A percentile compares a stretch with the other conserved stretches of the same genome.
These are phyloP conservation scores for Kockovaella imperatae DNA, from an alignment of 768 basidiomycete species.

Conservation along the genomic window DNA sequence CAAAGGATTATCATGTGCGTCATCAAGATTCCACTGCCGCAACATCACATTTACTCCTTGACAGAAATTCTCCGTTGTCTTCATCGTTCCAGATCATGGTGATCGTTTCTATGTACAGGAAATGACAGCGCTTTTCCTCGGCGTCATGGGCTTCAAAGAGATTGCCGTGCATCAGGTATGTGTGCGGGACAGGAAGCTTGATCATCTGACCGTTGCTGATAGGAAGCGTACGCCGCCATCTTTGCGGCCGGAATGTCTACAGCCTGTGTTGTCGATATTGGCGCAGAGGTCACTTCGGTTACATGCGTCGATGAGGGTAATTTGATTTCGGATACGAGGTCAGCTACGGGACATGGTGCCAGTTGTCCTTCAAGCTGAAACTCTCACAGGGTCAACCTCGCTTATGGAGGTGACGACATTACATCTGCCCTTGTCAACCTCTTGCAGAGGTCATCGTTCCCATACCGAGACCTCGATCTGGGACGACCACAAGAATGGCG, in stretches of 20 bases:
- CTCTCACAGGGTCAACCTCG: constrained; percentile 51
- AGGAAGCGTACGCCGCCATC: constrained; percentile 89
- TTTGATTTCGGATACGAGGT: constrained; percentile 81
- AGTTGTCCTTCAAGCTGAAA: constrained; percentile 2
- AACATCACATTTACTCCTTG: background rate
- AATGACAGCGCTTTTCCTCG: constrained; percentile 62
- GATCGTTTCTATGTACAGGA: constrained; percentile 76
- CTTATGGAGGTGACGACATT: constrained; percentile 90
- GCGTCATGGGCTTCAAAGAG: constrained; percentile 84
- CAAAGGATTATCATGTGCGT: constrained; percentile 30
- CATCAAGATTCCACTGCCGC: background rate
- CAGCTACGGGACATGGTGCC: constrained; percentile 10
- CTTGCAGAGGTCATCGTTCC: constrained; percentile 71
- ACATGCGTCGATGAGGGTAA: constrained; percentile 93
- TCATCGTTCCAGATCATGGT: constrained; percentile 88
- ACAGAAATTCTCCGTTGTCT: constrained; percentile 75
- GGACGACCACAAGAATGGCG: constrained; percentile 74
- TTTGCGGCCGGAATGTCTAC: constrained; percentile 91
- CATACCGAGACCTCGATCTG: constrained; percentile 76
- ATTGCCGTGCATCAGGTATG: constrained; percentile 81
- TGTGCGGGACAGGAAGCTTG: background rate
- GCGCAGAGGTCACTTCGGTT: constrained; percentile 71
- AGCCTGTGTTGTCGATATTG: constrained; percentile 93
- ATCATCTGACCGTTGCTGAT: constrained; percentile 1
- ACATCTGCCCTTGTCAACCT: constrained; percentile 78